Evolutionary conservation across 257 asterid species (phyloP), one percentile per base, ranked within the genome.

Genomic region (Misopates orontium): DNA sequence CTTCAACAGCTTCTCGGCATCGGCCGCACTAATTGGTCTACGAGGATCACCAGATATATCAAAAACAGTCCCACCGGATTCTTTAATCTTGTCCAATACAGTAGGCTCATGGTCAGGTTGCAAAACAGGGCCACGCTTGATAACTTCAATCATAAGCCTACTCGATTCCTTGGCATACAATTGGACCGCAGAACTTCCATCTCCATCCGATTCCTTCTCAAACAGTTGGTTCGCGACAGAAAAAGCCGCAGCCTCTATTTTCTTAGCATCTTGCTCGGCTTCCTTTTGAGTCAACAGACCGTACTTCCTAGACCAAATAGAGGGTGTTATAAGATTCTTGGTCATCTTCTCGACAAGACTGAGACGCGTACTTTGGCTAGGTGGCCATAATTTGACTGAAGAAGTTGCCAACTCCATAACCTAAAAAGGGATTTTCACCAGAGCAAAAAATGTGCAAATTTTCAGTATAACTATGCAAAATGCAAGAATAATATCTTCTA

Each of bases 101-200:
- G 75, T 58, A 67, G 67, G 76, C 48, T 82, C 86, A 71, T 71
- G 79, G 20, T 77, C 84, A 28, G 68, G 82, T 78, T 82, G 81
- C 10, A 68, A 25, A 63, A 40, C 69, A 32, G 97, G 95, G 40
- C 95, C 96, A 58, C 95, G 86, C 72, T 84, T 89, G 74, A 87
- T 68, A 62, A 84, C 95, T 17, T 89, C 96, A 67, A 92, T 76
- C 97, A 92, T 89, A 53, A 87, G 93, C 78, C 85, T 88, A 74
- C 97, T 87, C 44, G 96, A 82, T 73, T 87, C 97, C 77, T 89
- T 92, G 59, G 97, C 98, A 80, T 92, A 92, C 25, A 92, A 70
- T 68, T 87, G 95, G 71, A 89, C 89, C 0, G 97, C 91, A 3
- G 95, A 89, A 78, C 86, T 92, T 69, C 97, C 98, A 80, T 92